phyloP scores from a whole-genome alignment of 352 stramenopile species.

The Pilasporangium apinafurcum region DNA sequence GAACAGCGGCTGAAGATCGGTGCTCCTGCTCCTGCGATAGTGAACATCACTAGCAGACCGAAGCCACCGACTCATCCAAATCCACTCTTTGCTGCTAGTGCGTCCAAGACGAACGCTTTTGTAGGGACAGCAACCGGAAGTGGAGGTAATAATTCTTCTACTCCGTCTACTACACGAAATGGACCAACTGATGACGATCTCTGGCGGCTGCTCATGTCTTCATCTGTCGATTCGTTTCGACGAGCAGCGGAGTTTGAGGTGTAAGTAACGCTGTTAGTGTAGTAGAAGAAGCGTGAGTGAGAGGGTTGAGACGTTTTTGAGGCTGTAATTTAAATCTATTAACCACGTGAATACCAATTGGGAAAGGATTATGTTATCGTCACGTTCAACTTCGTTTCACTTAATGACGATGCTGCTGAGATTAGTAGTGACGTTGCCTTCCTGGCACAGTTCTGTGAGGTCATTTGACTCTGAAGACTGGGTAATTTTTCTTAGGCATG shows the following conservation, averaged over 20 bases:
- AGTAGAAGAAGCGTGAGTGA: too few species aligned
- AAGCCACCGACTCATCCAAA: slow-evolving; percentile 2
- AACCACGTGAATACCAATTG: too few species aligned
- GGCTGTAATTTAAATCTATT: too few species aligned
- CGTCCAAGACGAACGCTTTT: neutral
- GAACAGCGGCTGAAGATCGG: slow-evolving; percentile 47
- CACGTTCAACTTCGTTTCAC: too few species aligned
- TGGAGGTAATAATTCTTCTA: neutral
- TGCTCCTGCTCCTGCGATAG: slow-evolving; percentile 1
- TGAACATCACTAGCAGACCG: slow-evolving; percentile 13
- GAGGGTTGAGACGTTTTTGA: too few species aligned
- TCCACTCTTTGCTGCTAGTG: slow-evolving; percentile 12
- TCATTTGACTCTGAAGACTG: too few species aligned
- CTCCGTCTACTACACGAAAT: slow-evolving; percentile 1
- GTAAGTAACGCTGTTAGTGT: too few species aligned
- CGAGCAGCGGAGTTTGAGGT: slow-evolving; percentile 26
- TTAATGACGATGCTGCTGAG: too few species aligned
- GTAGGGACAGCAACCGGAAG: neutral
- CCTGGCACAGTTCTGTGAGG: too few species aligned
- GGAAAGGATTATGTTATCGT: too few species aligned
- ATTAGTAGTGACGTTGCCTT: too few species aligned
- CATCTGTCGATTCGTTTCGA: slow-evolving; percentile 45
- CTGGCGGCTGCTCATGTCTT: slow-evolving; percentile 75
- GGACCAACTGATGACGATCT: slow-evolving; percentile 45
- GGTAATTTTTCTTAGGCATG: too few species aligned